These are phyloP conservation scores for Phytophthora citrophthora DNA, from an alignment of 352 stramenopile species.

Conservation along the genomic window DNA sequence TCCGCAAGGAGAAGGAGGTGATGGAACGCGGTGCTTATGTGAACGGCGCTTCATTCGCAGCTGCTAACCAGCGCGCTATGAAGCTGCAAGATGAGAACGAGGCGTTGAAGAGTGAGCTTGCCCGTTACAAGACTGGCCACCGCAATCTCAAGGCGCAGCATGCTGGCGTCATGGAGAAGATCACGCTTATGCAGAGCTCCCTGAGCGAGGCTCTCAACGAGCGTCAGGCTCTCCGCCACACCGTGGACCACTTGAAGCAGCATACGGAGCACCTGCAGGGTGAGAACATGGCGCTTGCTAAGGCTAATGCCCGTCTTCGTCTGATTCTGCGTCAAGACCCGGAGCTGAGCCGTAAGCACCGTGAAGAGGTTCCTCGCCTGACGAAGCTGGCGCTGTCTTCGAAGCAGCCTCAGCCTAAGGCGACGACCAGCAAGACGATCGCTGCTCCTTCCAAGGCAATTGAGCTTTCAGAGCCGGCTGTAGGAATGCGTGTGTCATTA, in stretches of 20 bases:
- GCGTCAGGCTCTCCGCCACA: conserved; percentile 75
- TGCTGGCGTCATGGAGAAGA: conserved; percentile 81
- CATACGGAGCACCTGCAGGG: conserved; percentile 81
- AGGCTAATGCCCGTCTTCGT: conserved; percentile 83
- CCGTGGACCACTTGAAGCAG: conserved; percentile 72
- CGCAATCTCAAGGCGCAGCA: conserved; percentile 86
- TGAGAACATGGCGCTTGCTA: conserved; percentile 86
- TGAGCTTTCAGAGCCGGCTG: conserved; percentile 46
- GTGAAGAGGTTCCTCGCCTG: conserved; percentile 82
- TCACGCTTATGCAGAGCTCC: conserved; percentile 77
- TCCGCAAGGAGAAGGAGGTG: conserved; percentile 90
- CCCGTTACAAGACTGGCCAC: conserved; percentile 85
- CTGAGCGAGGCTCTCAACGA: conserved; percentile 77
- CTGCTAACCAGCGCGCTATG: conserved; percentile 82
- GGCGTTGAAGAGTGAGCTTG: conserved; percentile 74
- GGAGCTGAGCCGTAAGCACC: conserved; percentile 84
- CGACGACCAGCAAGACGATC: conserved; percentile 49
- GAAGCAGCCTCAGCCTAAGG: conserved; percentile 68
- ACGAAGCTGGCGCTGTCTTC: conserved; percentile 81
- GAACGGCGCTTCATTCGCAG: conserved; percentile 86
- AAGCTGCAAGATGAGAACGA: conserved; percentile 90
- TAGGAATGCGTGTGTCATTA: conserved; percentile 56
- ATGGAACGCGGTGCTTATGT: conserved; percentile 90
- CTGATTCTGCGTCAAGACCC: conserved; percentile 86
- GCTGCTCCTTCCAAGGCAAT: conserved; percentile 42